Conservation (phyloP, 139 green algal species). For the Monoraphidium neglectum region DNA sequence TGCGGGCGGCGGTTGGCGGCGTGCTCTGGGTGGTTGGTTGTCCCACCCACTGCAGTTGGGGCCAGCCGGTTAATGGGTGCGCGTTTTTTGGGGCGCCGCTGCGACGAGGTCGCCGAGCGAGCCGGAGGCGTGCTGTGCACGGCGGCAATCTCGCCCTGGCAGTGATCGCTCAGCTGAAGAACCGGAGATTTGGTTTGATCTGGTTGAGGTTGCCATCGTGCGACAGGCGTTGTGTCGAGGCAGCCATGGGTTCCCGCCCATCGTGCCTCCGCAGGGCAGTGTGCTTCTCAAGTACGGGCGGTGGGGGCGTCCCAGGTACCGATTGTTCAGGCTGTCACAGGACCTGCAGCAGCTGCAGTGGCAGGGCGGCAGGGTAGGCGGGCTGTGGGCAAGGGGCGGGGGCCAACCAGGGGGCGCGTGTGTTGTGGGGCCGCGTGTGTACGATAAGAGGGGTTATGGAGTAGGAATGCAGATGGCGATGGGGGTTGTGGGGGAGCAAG, state of each 20-base stretch:
- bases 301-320: constrained; percentile 74
- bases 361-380: constrained; percentile 53
- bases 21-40: neutral
- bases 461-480: neutral
- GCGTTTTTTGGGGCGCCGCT: too few relatives aligned
- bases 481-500: neutral
- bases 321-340: constrained; percentile 70
- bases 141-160: too few relatives aligned
- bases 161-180: too few relatives aligned
- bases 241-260: neutral
- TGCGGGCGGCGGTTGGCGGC: neutral
- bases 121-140: too few relatives aligned
- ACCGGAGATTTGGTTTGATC: too few relatives aligned
- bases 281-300: constrained; percentile 83
- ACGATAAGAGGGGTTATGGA: neutral
- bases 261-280: constrained; percentile 50
- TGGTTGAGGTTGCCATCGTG: too few relatives aligned
- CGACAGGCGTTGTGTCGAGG: neutral
- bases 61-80: too few relatives aligned
- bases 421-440: neutral
- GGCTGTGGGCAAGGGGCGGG: too few relatives aligned
- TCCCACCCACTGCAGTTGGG: neutral
- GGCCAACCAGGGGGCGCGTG: neutral
- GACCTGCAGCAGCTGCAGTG: constrained; percentile 72
- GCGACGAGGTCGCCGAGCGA: too few relatives aligned